Percentiles rank a stretch among this genome's conserved stretches.
phyloP scores from a whole-genome alignment of 331 rosid species.

The Acacia pycnantha region DNA sequence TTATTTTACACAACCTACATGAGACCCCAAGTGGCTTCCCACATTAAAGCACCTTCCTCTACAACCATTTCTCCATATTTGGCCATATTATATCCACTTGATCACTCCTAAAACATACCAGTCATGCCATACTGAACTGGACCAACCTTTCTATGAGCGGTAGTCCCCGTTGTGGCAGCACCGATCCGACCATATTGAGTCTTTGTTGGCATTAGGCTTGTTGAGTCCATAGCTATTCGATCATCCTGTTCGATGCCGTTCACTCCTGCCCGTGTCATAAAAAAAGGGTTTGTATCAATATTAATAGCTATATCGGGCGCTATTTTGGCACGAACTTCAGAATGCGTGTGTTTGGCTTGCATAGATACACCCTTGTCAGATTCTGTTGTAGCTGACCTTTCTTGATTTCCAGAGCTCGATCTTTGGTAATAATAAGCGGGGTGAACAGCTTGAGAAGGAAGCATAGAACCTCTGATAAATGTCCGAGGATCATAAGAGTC shows the following conservation, averaged over 20 bases:
- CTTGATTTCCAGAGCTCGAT: constrained; percentile 50
- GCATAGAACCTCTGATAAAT: constrained; percentile 54
- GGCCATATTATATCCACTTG: constrained; percentile 14
- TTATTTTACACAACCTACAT: constrained; percentile 30
- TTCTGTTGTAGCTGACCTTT: constrained; percentile 48
- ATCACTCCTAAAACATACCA: constrained; percentile 57
- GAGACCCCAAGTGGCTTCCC: constrained; percentile 8
- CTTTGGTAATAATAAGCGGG: constrained; percentile 58
- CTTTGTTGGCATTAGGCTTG: constrained; percentile 67
- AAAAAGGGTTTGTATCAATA: constrained; percentile 78
- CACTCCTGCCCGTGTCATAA: constrained; percentile 88
- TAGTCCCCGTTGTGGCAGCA: constrained; percentile 47
- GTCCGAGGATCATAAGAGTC: constrained; percentile 78
- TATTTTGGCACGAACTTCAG: constrained; percentile 61
- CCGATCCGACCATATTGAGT: constrained; percentile 60
- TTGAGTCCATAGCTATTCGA: constrained; percentile 56
- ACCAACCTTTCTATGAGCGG: constrained; percentile 67
- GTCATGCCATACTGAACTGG: constrained; percentile 76
- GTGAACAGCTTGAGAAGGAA: constrained; percentile 43
- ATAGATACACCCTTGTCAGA: constrained; percentile 41
- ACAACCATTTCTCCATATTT: constrained; percentile 20
- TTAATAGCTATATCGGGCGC: constrained; percentile 75
- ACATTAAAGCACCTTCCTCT: constrained; percentile 4
- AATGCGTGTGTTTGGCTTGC: constrained; percentile 61
- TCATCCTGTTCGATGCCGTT: constrained; percentile 58